Conservation (phyloP, 1,284 basidiomycete genomes). For the Termitomyces sp. region DNA sequence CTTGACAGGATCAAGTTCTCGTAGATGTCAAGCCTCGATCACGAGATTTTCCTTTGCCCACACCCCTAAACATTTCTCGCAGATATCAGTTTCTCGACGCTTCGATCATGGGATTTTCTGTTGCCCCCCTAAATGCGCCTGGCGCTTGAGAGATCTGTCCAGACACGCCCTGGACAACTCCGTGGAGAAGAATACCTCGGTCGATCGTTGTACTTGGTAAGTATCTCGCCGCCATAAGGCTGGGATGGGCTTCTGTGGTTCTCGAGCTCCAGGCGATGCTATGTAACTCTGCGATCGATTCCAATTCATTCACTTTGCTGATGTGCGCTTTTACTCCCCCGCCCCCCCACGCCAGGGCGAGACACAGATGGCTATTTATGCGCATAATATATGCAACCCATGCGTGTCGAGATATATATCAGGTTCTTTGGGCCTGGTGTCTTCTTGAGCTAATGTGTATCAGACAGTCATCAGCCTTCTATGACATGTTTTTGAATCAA, state of each 20-base stretch:
- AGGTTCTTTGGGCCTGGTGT: too few species aligned
- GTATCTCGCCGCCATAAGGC: background rate
- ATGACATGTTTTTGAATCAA: background rate
- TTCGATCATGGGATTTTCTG: background rate
- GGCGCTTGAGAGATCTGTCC: background rate
- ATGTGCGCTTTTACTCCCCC: background rate
- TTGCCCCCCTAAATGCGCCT: background rate
- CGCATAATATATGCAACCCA: background rate
- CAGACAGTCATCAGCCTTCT: background rate
- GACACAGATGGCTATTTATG: background rate
- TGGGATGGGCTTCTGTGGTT: too few species aligned
- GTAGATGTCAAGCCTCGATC: background rate
- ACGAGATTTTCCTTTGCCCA: background rate
- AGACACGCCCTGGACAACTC: background rate
- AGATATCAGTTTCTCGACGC: too few species aligned
- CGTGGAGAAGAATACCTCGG: background rate
- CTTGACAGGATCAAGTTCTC: background rate
- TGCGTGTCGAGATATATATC: too few species aligned
- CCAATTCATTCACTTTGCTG: background rate
- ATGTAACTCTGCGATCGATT: background rate
- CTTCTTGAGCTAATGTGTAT: too few species aligned
- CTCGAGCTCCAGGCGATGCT: background rate
- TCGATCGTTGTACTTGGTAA: background rate
- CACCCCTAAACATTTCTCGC: too few species aligned
- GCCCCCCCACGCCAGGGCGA: too few species aligned